Conservation (phyloP, 1,139 yeast species). For the Sugiyamaella grinbergsii region DNA sequence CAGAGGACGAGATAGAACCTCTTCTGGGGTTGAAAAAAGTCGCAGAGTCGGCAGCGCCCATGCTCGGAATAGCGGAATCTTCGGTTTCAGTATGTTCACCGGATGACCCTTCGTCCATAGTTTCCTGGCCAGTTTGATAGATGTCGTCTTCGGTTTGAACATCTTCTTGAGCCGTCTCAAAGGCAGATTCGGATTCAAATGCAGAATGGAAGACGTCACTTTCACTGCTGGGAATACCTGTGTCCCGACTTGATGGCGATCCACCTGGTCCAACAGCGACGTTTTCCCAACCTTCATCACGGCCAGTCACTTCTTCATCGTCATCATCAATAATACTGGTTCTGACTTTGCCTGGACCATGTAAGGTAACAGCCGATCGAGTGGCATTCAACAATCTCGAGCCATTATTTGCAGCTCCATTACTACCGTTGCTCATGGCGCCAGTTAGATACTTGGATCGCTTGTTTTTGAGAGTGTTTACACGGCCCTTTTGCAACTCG, state of each 20-base stretch:
- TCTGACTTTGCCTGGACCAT: conserved; percentile 14
- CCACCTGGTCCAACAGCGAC: conserved; percentile 3
- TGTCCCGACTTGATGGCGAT: neutral
- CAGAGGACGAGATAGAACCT: conserved; percentile 18
- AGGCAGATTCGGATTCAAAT: conserved; percentile 34
- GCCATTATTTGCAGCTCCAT: conserved; percentile 8
- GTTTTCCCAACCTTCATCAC: conserved; percentile 35
- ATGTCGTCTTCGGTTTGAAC: conserved; percentile 41
- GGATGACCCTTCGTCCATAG: conserved; percentile 37
- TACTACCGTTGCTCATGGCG: conserved; percentile 15
- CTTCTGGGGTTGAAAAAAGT: conserved; percentile 20
- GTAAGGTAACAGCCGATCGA: conserved; percentile 6
- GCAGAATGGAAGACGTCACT: conserved; percentile 34
- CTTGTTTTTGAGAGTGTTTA: conserved; percentile 24
- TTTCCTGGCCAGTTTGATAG: conserved; percentile 40
- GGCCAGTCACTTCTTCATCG: conserved; percentile 16
- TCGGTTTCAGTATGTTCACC: conserved; percentile 46
- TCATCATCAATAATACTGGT: conserved; percentile 21
- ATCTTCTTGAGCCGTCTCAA: conserved; percentile 41
- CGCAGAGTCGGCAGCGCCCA: conserved; percentile 14
- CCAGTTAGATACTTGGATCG: conserved; percentile 26
- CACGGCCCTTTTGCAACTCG: conserved; percentile 15
- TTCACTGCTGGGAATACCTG: conserved; percentile 30
- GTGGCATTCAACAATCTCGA: neutral
- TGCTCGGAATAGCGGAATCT: conserved; percentile 14